Evolutionary conservation across 192 early-diverging fungal genomes (phyloP), one percentile per base, ranked within the genome.

Genomic region (Chytriomyces hyalinus): DNA sequence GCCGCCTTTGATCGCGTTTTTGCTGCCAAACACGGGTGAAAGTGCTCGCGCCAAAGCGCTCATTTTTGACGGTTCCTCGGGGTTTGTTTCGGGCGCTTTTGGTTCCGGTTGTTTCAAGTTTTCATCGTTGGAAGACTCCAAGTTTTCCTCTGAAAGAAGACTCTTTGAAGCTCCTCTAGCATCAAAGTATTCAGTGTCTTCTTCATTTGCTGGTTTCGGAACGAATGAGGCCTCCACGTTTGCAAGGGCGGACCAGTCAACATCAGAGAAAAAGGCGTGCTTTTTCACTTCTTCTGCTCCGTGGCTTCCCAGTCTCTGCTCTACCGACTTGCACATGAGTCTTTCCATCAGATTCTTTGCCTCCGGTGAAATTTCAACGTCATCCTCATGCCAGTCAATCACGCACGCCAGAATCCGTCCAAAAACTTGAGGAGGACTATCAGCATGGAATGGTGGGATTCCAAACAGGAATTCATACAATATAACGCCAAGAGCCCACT

Each of bases 141-240:
- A 9, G 0, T 79, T 73, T 49, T 73, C 71, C 10, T 85, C 84
- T 6, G 78, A 79, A 45, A 81, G 57, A n/a, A 80, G 65, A 8
- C 61, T 68, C 9, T 70, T 77, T 11, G 73, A 60, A 10, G 83
- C 94, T 5, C 97, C 97, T 9, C 97, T 86, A 17, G 90, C 79
- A 80, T 98, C 96, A 90, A 99, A 99, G 77, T 98, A 98, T 43
- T 92, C 90, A 0, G 96, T 98, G 73, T 98, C 96, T 61, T 95
- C 94, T 1, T 85, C 81, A 69, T 87, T 83, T 20, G 88, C 90
- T 5, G 91, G 80, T 49, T 92, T 90, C 0, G 97, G 97, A 36
- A 92, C 87, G 84, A 99, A 99, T 2, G 89, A 86, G 2, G 96
- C 93, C n/a, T 84, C 82, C 59, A 87, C 81, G 0, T 80, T 83